Evolutionary conservation across 108 stramenopile genomes (phyloP).

Genomic region (Cyclotella sp.): DNA sequence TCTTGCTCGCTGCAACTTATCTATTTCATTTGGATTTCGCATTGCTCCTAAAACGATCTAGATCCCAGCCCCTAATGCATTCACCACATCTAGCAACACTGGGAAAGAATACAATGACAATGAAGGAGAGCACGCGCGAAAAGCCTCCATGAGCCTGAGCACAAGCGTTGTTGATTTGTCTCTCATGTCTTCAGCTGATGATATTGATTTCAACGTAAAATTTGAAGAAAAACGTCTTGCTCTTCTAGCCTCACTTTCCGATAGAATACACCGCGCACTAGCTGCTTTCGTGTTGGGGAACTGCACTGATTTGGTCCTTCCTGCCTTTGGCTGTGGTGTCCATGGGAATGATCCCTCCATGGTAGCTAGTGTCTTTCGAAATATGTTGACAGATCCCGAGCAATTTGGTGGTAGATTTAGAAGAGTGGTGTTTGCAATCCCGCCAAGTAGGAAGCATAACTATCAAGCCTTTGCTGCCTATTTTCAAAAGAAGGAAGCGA

Average conservation of each 20-base stretch:
- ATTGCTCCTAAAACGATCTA: constrained; percentile 6
- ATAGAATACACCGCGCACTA: constrained; percentile 53
- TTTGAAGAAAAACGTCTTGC: constrained; percentile 40
- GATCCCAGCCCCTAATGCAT: constrained; percentile 63
- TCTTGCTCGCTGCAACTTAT: background rate
- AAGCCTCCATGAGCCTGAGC: constrained; percentile 1
- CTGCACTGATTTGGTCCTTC: constrained; percentile 61
- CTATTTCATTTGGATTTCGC: background rate
- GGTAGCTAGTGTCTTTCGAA: constrained; percentile 59
- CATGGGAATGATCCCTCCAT: constrained; percentile 63
- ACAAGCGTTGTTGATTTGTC: background rate
- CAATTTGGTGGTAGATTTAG: constrained; percentile 54
- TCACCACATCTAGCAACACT: constrained; percentile 44
- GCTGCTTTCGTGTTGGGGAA: constrained; percentile 54
- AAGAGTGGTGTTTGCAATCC: constrained; percentile 61
- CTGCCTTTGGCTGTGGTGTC: constrained; percentile 74
- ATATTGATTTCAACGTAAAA: constrained; percentile 28
- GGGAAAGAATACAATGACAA: constrained; percentile 52
- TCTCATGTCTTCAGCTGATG: background rate
- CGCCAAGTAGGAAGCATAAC: constrained; percentile 57
- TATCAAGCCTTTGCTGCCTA: constrained; percentile 59
- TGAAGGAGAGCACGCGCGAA: constrained; percentile 26
- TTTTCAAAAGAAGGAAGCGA: constrained; percentile 43
- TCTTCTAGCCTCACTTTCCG: constrained; percentile 34
- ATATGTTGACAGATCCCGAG: constrained; percentile 49